These are phyloP conservation scores for Parascedosporium putredinis DNA, from an alignment of 2,329 filamentous ascomycete species.

Conservation along the genomic window DNA sequence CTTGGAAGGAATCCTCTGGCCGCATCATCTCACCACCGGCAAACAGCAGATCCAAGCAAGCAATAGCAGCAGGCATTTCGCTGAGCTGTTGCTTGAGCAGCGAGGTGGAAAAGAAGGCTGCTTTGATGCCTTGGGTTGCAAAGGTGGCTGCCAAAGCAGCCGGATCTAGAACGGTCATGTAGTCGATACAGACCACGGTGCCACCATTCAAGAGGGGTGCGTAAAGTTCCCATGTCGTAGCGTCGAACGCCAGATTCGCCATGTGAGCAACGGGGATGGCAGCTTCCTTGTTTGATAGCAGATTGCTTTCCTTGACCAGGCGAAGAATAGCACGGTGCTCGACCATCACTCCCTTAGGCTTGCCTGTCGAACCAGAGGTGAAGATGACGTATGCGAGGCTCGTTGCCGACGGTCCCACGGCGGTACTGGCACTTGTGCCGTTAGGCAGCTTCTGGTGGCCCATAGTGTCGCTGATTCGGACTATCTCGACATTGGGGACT, in stretches of 20 bases:
- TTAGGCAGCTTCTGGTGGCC: too few species aligned
- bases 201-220: constrained; percentile 14
- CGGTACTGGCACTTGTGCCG: neutral
- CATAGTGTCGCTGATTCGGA: neutral
- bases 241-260: constrained; percentile 15
- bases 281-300: neutral
- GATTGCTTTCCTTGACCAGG: constrained; percentile 9
- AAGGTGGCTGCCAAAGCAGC: constrained; percentile 8
- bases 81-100: neutral
- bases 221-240: constrained; percentile 14
- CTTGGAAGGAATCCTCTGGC: neutral
- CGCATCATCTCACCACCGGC: neutral
- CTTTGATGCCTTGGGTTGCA: neutral
- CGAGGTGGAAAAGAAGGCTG: neutral
- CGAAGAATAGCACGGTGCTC: constrained; percentile 13
- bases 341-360: constrained; percentile 36
- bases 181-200: constrained; percentile 13
- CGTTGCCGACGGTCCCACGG: constrained; percentile 1
- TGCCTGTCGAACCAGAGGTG: constrained; percentile 39
- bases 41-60: neutral
- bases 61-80: neutral
- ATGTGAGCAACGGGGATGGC: constrained; percentile 11
- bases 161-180: constrained; percentile 10
- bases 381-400: constrained; percentile 31
- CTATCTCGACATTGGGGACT: neutral